Evolutionary conservation across 1,284 basidiomycete genomes (phyloP), one percentile per base, ranked within the genome.

Genomic region (Papiliotrema nemorosa): DNA sequence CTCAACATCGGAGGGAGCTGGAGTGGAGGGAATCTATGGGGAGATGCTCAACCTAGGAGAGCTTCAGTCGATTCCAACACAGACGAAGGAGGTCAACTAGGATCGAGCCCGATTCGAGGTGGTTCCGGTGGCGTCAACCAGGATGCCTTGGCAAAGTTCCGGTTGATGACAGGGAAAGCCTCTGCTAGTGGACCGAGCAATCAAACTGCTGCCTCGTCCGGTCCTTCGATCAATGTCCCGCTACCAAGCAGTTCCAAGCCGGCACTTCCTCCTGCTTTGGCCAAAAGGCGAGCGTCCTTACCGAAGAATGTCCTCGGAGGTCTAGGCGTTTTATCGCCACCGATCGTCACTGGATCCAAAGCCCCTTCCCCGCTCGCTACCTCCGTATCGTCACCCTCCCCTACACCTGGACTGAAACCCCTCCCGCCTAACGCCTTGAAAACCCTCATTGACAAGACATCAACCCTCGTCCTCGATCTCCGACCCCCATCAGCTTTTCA

Each of bases 401-500:
- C 56, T 13, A 38, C 39, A 22, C 40, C 44, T 14, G 49, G 46
- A 26, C 22, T 69, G 1, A 51, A 62, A 35, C 62, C 67, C 5
- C 48, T 71, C 14, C 44, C 59, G 0, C 43, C 60, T 0, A 34
- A 41, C 7, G 54, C 57, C 2, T 38, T 69, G 3, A 16, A 44
- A 18, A 34, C 49, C 1, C 20, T 70, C 2, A 21, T 68, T 10
- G 22, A 53, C 16, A 33, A 47, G 5, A 43, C 57, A 3, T 55
- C 61, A 5, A 66, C 63, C 13, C 79, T 88, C 56, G 67, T 96
- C 55, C 79, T 97, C 73, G 93, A 97, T 75, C 86, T 97, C 50
- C 84, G 93, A 0, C 84, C 91, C 1, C 87, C 89, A 69, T 85
- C 84, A 12, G 81, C 85, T 5, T 86, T 83, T 67, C 73, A 81